Conservation (phyloP, 2,329 filamentous ascomycete species). For the Didymella segeticola region DNA sequence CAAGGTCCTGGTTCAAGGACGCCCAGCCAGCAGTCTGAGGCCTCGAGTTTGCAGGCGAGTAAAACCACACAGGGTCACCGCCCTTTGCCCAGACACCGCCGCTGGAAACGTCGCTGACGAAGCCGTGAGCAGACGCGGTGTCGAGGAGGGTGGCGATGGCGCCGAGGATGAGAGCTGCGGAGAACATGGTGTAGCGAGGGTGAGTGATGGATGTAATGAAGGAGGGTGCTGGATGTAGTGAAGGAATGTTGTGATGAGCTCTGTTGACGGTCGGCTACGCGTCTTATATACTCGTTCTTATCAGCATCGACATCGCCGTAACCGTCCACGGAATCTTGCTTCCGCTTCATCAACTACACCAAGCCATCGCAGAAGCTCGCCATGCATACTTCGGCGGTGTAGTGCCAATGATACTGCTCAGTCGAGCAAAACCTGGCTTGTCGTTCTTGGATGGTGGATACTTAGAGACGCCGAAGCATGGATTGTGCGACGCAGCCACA, state of each 20-base stretch:
- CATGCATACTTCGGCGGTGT: slow-evolving; percentile 2
- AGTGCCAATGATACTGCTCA: slow-evolving; percentile 10
- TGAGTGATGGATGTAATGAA: background rate
- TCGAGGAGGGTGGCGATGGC: slow-evolving; percentile 29
- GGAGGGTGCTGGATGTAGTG: background rate
- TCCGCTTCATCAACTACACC: slow-evolving; percentile 9
- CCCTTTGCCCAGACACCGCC: slow-evolving; percentile 36
- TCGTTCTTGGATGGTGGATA: slow-evolving; percentile 10
- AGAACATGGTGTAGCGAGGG: slow-evolving; percentile 23
- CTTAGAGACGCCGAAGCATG: background rate
- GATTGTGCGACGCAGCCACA: slow-evolving; percentile 5
- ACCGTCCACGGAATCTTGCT: background rate
- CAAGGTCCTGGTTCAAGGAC: slow-evolving; percentile 46
- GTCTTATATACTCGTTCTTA: slow-evolving; percentile 6
- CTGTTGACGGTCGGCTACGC: background rate
- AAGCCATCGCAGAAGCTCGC: slow-evolving; percentile 2
- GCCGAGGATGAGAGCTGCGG: slow-evolving; percentile 27
- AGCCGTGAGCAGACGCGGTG: slow-evolving; percentile 40
- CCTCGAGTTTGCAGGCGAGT: slow-evolving; percentile 30
- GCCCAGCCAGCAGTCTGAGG: slow-evolving; percentile 46
- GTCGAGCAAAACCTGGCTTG: slow-evolving; percentile 5
- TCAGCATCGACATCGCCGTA: background rate
- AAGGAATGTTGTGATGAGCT: slow-evolving; percentile 5
- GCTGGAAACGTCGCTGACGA: slow-evolving; percentile 34
- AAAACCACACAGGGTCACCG: slow-evolving; percentile 44